Percentiles rank a stretch among this genome's conserved stretches.
Evolutionary conservation across 345 rosid genomes (phyloP).

Genomic region (Dimocarpus longan): DNA sequence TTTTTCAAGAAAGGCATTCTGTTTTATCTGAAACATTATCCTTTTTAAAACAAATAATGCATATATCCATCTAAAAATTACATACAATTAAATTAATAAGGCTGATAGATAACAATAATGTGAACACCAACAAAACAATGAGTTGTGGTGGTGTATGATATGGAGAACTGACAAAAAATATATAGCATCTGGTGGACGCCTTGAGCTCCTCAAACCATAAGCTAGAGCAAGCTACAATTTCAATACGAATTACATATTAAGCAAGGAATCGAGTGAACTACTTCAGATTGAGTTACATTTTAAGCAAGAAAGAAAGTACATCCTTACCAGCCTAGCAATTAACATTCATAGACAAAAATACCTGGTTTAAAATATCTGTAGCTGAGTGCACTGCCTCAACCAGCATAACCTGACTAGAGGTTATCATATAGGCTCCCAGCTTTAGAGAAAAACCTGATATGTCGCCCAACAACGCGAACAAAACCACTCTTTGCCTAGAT

Average conservation of each 20-base stretch:
- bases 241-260: neutral
- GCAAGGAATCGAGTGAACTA: too few species aligned
- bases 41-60: neutral
- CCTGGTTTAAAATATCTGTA: too few species aligned
- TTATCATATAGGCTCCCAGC: too few species aligned
- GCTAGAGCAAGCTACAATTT: constrained; percentile 85
- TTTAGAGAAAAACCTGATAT: too few species aligned
- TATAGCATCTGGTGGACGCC: constrained; percentile 98
- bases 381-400: too few species aligned
- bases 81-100: neutral
- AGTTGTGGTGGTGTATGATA: neutral
- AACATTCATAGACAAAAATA: too few species aligned
- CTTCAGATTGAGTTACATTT: too few species aligned
- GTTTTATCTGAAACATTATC: neutral
- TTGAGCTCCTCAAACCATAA: constrained; percentile 94
- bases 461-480: too few species aligned
- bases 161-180: constrained; percentile 76
- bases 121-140: neutral
- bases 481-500: too few species aligned
- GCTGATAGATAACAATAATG: neutral
- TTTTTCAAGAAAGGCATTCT: neutral
- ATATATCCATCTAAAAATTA: constrained; percentile 5
- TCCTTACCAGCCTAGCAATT: too few species aligned
- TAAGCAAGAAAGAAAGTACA: too few species aligned
- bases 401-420: too few species aligned